Percentiles rank a stretch among this genome's conserved stretches.
These are phyloP conservation scores for Aphanomyces invadans DNA, from an alignment of 352 stramenopile species.

Conservation along the genomic window DNA sequence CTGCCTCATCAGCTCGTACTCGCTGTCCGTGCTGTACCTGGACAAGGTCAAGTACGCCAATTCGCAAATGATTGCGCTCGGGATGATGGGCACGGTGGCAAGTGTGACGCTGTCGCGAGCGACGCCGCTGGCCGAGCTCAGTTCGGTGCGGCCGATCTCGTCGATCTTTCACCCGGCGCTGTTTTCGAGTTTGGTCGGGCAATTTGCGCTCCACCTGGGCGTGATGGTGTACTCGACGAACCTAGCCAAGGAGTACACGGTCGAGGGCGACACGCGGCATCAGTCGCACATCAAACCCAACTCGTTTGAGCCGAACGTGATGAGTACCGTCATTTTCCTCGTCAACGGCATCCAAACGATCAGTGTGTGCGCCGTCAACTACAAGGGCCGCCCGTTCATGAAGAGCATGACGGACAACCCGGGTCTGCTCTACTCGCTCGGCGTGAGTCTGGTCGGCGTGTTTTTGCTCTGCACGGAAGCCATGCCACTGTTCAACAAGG, in stretches of 20 bases:
- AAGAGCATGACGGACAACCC: slow-evolving; percentile 96
- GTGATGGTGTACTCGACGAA: slow-evolving; percentile 91
- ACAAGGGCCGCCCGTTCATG: slow-evolving; percentile 98
- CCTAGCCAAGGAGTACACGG: slow-evolving; percentile 86
- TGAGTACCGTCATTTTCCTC: slow-evolving; percentile 98
- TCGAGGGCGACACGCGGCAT: slow-evolving; percentile 65
- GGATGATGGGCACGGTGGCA: slow-evolving; percentile 80
- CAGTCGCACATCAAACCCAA: slow-evolving; percentile 54
- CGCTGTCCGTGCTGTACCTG: slow-evolving; percentile 97
- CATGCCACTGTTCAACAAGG: slow-evolving; percentile 88
- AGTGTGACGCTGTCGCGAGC: slow-evolving; percentile 84
- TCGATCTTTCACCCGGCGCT: slow-evolving; percentile 94
- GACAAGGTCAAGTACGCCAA: slow-evolving; percentile 99
- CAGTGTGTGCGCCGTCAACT: slow-evolving; percentile 99
- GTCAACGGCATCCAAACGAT: slow-evolving; percentile 90
- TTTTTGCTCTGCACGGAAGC: slow-evolving; percentile 89
- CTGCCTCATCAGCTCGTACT: slow-evolving; percentile 97
- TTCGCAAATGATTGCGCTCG: slow-evolving; percentile 89
- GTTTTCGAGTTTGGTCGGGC: slow-evolving; percentile 90
- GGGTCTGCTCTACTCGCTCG: slow-evolving; percentile 89
- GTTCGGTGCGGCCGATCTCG: slow-evolving; percentile 85
- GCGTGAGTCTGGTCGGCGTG: slow-evolving; percentile 75
- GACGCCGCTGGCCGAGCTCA: slow-evolving; percentile 92
- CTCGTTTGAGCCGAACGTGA: slow-evolving; percentile 95
- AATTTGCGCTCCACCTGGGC: slow-evolving; percentile 94